phyloP scores from a whole-genome alignment of 139 green algal species.

The Chlamydomonas sphaeroides region DNA sequence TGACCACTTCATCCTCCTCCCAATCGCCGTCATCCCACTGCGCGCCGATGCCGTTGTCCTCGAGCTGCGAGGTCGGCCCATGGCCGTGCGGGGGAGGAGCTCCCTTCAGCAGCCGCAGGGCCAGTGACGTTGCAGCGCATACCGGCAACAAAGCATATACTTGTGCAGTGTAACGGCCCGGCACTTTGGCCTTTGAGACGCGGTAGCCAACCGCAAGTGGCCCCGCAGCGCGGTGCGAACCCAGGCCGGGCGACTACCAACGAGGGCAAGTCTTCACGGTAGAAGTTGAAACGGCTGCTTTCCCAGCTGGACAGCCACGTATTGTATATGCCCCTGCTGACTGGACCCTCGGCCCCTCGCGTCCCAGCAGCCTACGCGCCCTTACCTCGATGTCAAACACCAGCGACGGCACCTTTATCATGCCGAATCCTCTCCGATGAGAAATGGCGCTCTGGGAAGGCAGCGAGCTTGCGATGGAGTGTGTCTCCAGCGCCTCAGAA shows the following conservation, averaged over 20 bases:
- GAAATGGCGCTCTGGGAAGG: too few species aligned
- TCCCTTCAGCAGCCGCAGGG: neutral
- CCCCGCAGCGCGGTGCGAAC: neutral
- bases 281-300: neutral
- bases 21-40: conserved; percentile 14
- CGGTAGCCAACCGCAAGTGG: too few species aligned
- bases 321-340: neutral
- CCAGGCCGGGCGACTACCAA: neutral
- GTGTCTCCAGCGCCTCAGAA: too few species aligned
- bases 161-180: too few species aligned
- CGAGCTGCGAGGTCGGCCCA: neutral
- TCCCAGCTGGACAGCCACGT: neutral
- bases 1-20: conserved; percentile 34
- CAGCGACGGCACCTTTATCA: conserved; percentile 32
- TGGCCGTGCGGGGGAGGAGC: neutral
- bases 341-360: neutral
- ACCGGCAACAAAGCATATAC: too few species aligned
- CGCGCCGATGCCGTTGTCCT: conserved; percentile 32
- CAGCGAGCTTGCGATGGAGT: too few species aligned
- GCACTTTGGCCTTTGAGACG: too few species aligned
- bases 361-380: neutral
- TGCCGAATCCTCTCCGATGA: neutral
- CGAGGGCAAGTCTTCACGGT: too few species aligned
- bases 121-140: neutral
- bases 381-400: conserved; percentile 51